Conservation (phyloP, 2,329 filamentous ascomycete genomes). For the Leptographium galeiforme region DNA sequence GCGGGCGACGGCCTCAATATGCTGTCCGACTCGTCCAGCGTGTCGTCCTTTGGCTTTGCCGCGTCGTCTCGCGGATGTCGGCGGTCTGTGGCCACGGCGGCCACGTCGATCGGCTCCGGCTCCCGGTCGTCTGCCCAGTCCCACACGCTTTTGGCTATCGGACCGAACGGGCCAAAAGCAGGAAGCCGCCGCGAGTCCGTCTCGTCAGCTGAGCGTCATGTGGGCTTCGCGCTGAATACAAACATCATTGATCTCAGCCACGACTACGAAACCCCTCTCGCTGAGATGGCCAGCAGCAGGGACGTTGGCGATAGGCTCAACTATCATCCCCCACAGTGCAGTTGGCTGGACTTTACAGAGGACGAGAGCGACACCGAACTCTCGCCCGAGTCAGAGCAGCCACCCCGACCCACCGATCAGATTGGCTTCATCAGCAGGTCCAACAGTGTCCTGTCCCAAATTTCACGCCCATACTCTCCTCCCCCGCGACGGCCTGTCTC, state of each 20-base stretch:
- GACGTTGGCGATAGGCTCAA: not conserved
- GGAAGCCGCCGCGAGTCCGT: not conserved
- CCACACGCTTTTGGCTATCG: constrained; percentile 9
- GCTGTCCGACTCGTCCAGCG: constrained; percentile 8
- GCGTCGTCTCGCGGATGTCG: constrained; percentile 19
- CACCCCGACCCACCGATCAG: not conserved
- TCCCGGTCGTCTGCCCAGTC: constrained; percentile 17
- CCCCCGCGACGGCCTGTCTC: constrained; percentile 6
- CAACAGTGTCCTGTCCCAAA: not conserved
- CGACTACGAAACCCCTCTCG: not conserved
- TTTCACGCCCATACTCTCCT: not conserved
- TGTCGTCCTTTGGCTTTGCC: constrained; percentile 22
- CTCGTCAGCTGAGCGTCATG: constrained; percentile 1
- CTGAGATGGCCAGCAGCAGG: no score
- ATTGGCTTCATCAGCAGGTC: not conserved
- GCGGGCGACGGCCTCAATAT: constrained; percentile 9
- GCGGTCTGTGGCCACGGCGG: constrained; percentile 25
- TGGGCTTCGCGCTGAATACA: constrained; percentile 5
- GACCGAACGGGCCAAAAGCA: not conserved
- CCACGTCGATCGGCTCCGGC: constrained; percentile 25
- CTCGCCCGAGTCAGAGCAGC: not conserved
- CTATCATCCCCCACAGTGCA: constrained; percentile 6
- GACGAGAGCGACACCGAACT: constrained; percentile 5
- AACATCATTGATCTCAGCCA: not conserved
- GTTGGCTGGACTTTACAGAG: constrained; percentile 16